Conservation (phyloP, 2,329 filamentous ascomycete species). For the Thelonectria olida region DNA sequence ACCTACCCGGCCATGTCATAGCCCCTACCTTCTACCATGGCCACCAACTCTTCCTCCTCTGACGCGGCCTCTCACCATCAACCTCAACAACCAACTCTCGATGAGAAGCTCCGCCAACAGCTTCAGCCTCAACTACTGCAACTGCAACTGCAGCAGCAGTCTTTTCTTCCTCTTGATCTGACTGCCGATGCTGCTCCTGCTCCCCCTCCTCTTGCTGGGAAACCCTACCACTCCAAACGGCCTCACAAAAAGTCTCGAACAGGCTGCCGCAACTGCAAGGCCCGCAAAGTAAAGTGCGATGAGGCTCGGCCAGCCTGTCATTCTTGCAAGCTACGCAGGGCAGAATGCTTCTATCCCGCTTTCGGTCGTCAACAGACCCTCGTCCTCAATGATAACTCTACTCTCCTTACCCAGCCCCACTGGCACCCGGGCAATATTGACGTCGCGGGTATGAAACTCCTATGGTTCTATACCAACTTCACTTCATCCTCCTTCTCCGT, state of each 20-base stretch:
- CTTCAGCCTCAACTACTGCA: background rate
- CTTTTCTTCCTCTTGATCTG: background rate
- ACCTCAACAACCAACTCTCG: background rate
- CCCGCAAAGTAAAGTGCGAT: slow-evolving; percentile 64
- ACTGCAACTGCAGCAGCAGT: background rate
- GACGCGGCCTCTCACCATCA: too few species aligned
- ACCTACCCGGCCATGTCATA: slow-evolving; percentile 15
- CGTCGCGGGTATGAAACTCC: slow-evolving; percentile 59
- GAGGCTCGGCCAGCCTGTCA: slow-evolving; percentile 60
- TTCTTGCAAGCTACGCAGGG: slow-evolving; percentile 58
- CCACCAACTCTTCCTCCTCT: background rate
- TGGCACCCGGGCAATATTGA: slow-evolving; percentile 46
- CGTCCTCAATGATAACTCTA: slow-evolving; percentile 14
- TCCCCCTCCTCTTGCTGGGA: too few species aligned
- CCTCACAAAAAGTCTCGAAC: slow-evolving; percentile 64
- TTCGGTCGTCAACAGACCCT: slow-evolving; percentile 6
- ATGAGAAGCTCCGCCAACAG: slow-evolving; percentile 1
- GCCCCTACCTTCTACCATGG: background rate
- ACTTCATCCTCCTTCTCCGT: slow-evolving; percentile 58
- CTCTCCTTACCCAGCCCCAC: slow-evolving; percentile 38
- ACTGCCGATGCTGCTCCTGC: background rate
- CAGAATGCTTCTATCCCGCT: slow-evolving; percentile 57
- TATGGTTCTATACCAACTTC: slow-evolving; percentile 63
- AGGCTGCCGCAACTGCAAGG: slow-evolving; percentile 65
- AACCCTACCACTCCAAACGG: slow-evolving; percentile 54